phyloP scores from a whole-genome alignment of 768 basidiomycete genomes.

The Leccinum barrowsii region DNA sequence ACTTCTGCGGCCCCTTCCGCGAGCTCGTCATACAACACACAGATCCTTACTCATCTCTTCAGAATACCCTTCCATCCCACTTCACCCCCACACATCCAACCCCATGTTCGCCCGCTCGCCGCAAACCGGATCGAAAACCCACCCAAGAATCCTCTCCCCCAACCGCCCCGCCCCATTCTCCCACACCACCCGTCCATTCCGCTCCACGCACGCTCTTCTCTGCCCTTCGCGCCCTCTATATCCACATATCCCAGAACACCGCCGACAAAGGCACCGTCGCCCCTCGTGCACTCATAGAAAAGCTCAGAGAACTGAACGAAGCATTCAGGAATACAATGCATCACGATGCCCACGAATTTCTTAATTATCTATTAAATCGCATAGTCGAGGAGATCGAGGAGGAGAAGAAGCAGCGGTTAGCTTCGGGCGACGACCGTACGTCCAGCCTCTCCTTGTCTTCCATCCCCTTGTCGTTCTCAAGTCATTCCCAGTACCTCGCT shows the following conservation, averaged over 20 bases:
- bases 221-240: conserved; percentile 89
- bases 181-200: conserved; percentile 47
- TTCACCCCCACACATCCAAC: conserved; percentile 17
- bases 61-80: conserved; percentile 31
- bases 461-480: conserved; percentile 6
- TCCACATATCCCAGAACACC: conserved; percentile 76
- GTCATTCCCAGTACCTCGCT: conserved; percentile 50
- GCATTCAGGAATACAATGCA: conserved; percentile 89
- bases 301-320: conserved; percentile 90
- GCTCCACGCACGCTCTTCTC: conserved; percentile 79
- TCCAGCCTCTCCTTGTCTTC: conserved; percentile 14
- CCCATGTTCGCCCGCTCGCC: conserved; percentile 40
- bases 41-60: conserved; percentile 45
- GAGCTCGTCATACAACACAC: conserved; percentile 76
- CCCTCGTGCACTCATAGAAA: conserved; percentile 89
- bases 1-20: conserved; percentile 92
- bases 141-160: conserved; percentile 32
- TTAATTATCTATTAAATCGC: conserved; percentile 89
- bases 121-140: conserved; percentile 56
- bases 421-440: conserved; percentile 65
- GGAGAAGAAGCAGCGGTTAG: conserved; percentile 48
- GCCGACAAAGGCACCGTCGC: conserved; percentile 80
- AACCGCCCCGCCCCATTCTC: conserved; percentile 26
- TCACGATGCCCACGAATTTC: conserved; percentile 98
- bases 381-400: conserved; percentile 91